Evolutionary conservation across 257 asterid genomes (phyloP).

Genomic region (Fraxinus americana): DNA sequence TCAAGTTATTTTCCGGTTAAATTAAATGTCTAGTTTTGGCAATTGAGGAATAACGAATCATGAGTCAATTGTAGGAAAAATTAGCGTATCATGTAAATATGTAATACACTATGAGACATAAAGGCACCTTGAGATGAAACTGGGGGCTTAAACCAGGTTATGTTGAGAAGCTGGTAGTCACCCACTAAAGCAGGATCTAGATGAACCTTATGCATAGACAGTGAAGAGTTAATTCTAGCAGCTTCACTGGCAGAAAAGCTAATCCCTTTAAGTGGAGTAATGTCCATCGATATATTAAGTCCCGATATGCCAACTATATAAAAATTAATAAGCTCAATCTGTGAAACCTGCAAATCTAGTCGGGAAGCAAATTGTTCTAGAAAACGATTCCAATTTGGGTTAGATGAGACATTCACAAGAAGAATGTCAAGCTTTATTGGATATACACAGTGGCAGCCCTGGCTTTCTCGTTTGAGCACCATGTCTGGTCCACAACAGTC

Average conservation of each 20-base stretch:
- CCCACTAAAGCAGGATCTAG: conserved; percentile 81
- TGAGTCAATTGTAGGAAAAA: background rate
- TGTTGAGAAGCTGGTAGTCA: conserved; percentile 73
- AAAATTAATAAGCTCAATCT: conserved; percentile 90
- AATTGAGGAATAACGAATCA: background rate
- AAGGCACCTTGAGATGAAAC: conserved; percentile 66
- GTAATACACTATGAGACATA: conserved; percentile 18
- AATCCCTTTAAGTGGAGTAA: conserved; percentile 73
- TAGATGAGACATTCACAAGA: conserved; percentile 79
- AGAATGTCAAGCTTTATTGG: conserved; percentile 88
- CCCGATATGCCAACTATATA: conserved; percentile 70
- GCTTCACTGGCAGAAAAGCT: conserved; percentile 73
- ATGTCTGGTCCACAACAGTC: conserved; percentile 88
- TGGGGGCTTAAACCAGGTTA: conserved; percentile 79
- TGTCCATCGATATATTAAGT: conserved; percentile 94
- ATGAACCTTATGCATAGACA: conserved; percentile 60
- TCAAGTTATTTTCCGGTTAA: background rate
- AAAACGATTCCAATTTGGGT: conserved; percentile 76
- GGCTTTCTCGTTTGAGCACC: conserved; percentile 78
- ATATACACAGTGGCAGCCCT: conserved; percentile 79
- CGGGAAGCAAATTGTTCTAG: conserved; percentile 77
- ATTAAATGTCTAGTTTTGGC: background rate
- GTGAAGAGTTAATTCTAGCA: conserved; percentile 62
- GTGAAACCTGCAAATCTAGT: conserved; percentile 68
- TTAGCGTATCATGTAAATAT: conserved; percentile 3